These are phyloP conservation scores for Candida stauntonica DNA, from an alignment of 805 yeast genomes.

Conservation along the genomic window DNA sequence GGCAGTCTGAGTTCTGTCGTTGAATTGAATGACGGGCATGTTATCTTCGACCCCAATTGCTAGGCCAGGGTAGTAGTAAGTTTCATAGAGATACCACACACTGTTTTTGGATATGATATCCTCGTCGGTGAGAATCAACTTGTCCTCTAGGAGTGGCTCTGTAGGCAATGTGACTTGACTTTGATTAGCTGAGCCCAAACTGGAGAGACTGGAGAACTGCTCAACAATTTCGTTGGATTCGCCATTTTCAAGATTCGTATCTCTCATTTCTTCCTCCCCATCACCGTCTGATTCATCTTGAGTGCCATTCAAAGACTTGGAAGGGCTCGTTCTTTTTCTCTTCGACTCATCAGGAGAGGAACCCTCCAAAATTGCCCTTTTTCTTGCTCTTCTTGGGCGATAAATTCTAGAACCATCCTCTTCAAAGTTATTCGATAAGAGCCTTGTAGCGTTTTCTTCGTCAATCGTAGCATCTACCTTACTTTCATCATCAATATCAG, in stretches of 20 bases:
- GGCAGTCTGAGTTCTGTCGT: constrained; percentile 34
- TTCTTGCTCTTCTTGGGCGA: constrained; percentile 5
- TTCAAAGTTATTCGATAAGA: constrained; percentile 1
- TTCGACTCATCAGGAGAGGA: constrained; percentile 1
- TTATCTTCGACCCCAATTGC: constrained; percentile 28
- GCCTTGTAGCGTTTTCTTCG: constrained; percentile 8
- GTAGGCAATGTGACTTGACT: constrained; percentile 1
- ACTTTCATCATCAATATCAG: constrained; percentile 28
- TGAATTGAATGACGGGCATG: constrained; percentile 34
- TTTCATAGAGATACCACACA: constrained; percentile 52
- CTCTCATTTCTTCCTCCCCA: not conserved
- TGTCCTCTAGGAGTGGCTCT: constrained; percentile 5
- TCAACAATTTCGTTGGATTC: not conserved
- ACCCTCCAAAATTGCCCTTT: not conserved
- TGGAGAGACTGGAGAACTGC: constrained; percentile 4
- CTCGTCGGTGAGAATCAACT: constrained; percentile 18
- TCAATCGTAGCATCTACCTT: constrained; percentile 15
- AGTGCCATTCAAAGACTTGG: too few relatives aligned
- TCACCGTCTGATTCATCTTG: too few relatives aligned
- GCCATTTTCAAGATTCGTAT: not conserved
- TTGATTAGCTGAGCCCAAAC: constrained; percentile 2
- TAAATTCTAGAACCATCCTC: constrained; percentile 3
- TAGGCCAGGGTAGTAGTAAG: constrained; percentile 48
- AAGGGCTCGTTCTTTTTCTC: constrained; percentile 1
- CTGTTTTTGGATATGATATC: constrained; percentile 33